Conservation (phyloP, 371 early-diverging fungal genomes). For the Funneliformis caledonium region DNA sequence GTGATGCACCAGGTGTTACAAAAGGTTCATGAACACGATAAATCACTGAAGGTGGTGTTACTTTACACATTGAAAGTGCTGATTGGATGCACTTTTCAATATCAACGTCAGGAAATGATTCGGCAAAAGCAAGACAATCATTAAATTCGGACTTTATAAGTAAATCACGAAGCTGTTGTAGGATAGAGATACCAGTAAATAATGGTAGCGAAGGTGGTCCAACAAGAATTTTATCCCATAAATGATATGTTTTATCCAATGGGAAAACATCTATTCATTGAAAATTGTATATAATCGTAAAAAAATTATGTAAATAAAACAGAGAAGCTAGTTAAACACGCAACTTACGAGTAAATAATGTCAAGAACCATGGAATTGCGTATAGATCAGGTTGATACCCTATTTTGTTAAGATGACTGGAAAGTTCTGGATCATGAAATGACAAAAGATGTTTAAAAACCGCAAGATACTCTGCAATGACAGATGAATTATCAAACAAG, state of each 20-base stretch:
- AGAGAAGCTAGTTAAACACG: background rate
- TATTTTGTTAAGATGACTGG: constrained; percentile 65
- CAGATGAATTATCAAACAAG: constrained; percentile 68
- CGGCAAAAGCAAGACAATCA: constrained; percentile 68
- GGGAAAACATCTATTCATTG: constrained; percentile 70
- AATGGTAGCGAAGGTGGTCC: constrained; percentile 68
- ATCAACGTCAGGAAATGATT: constrained; percentile 72
- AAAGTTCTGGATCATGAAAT: constrained; percentile 77
- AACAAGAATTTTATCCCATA: constrained; percentile 79
- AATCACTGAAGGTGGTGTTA: constrained; percentile 62
- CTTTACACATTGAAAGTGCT: constrained; percentile 71
- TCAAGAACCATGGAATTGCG: constrained; percentile 86
- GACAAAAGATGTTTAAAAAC: constrained; percentile 68
- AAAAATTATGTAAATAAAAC: constrained; percentile 10
- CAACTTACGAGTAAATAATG: constrained; percentile 77
- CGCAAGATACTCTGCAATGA: constrained; percentile 69
- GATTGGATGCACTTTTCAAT: constrained; percentile 72
- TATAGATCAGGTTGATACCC: constrained; percentile 76
- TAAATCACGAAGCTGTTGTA: constrained; percentile 65
- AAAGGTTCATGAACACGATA: constrained; percentile 40
- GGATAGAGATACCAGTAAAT: constrained; percentile 73
- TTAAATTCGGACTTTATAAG: constrained; percentile 69
- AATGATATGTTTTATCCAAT: constrained; percentile 74
- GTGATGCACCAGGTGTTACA: background rate
- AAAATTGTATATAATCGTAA: background rate